phyloP scores from a whole-genome alignment of 768 basidiomycete species.

The Dioszegia crocea region DNA sequence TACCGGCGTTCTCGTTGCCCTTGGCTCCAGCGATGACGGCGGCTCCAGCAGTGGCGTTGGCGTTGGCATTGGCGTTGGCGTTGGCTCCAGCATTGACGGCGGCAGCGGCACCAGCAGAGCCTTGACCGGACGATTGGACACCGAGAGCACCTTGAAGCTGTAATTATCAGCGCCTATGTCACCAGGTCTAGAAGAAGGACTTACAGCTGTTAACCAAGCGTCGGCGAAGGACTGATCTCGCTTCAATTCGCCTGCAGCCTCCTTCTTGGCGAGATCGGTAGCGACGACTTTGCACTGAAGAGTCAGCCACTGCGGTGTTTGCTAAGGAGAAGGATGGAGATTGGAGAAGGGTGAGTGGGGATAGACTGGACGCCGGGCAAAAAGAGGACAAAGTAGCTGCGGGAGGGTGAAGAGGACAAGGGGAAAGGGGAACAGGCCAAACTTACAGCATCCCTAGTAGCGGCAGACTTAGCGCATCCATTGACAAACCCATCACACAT shows the following conservation, averaged over 20 bases:
- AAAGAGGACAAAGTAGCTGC: too few relatives aligned
- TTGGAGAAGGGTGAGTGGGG: too few relatives aligned
- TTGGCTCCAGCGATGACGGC: slow-evolving; percentile 4
- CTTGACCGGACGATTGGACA: slow-evolving; percentile 19
- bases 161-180: not conserved
- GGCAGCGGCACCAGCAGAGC: slow-evolving; percentile 4
- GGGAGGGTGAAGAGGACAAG: too few relatives aligned
- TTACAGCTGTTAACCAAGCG: slow-evolving; percentile 29
- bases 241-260: slow-evolving; percentile 13
- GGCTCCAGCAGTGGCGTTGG: slow-evolving; percentile 7
- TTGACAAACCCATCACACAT: slow-evolving; percentile 42
- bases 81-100: not conserved
- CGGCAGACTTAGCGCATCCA: slow-evolving; percentile 28
- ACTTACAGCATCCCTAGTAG: slow-evolving; percentile 25
- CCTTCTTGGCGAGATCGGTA: slow-evolving; percentile 16
- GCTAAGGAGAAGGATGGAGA: too few relatives aligned
- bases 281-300: slow-evolving; percentile 25
- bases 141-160: slow-evolving; percentile 33
- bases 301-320: not conserved
- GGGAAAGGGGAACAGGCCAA: not conserved
- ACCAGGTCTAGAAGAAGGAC: not conserved
- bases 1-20: not conserved
- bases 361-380: too few relatives aligned
- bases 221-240: slow-evolving; percentile 30
- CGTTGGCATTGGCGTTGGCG: slow-evolving; percentile 8